Percentiles rank a stretch among this genome's conserved stretches.
phyloP scores from a whole-genome alignment of 176 grass and related monocot genomes.

The Pontederia paniculata region DNA sequence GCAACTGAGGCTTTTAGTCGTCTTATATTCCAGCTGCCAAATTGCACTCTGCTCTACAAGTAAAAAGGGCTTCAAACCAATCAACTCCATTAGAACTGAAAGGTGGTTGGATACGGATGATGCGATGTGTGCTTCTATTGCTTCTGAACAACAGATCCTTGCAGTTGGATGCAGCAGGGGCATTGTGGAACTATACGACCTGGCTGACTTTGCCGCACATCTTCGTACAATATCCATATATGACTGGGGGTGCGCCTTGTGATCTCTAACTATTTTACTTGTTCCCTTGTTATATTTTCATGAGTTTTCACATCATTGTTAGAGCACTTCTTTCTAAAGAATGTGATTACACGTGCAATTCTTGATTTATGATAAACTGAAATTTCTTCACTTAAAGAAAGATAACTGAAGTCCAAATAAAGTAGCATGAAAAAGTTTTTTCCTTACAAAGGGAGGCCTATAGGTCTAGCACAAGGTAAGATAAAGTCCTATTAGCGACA shows the following conservation, averaged over 20 bases:
- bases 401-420: too few relatives aligned
- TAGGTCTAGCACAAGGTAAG: too few relatives aligned
- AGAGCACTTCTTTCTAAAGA: too few relatives aligned
- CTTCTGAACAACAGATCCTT: slow-evolving; percentile 89
- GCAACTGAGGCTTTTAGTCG: slow-evolving; percentile 64
- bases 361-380: too few relatives aligned
- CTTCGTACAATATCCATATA: slow-evolving; percentile 85
- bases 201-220: slow-evolving; percentile 49
- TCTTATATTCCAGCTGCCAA: slow-evolving; percentile 69
- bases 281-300: not conserved
- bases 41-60: slow-evolving; percentile 65
- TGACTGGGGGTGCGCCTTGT: slow-evolving; percentile 75
- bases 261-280: not conserved
- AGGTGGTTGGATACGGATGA: slow-evolving; percentile 66
- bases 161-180: slow-evolving; percentile 83
- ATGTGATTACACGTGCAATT: too few relatives aligned
- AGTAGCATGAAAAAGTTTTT: too few relatives aligned
- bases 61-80: slow-evolving; percentile 86
- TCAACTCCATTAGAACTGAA: slow-evolving; percentile 43
- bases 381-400: too few relatives aligned
- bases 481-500: too few relatives aligned
- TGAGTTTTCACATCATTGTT: not conserved
- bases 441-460: too few relatives aligned
- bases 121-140: slow-evolving; percentile 71
- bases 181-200: slow-evolving; percentile 87